These are phyloP conservation scores for Pseudevernia furfuracea DNA, from an alignment of 495 filamentous ascomycete genomes.

Conservation along the genomic window DNA sequence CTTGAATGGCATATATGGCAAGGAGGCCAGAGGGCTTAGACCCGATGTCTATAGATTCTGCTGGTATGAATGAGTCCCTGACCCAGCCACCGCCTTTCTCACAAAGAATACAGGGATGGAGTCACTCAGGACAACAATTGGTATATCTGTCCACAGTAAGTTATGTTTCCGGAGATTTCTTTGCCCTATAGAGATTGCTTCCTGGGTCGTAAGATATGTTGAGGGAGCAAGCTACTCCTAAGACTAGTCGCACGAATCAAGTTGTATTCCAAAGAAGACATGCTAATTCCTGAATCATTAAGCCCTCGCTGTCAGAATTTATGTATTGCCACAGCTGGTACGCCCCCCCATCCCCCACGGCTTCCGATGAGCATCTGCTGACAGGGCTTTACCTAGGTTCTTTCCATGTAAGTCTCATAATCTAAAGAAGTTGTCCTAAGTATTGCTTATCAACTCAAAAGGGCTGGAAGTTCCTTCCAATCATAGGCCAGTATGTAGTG, in stretches of 20 bases:
- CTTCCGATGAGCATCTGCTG: not conserved
- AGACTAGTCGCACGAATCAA: too few relatives aligned
- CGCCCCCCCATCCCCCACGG: too few relatives aligned
- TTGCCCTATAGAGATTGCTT: too few relatives aligned
- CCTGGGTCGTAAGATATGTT: too few relatives aligned
- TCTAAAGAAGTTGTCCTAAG: not conserved
- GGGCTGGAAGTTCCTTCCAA: slow-evolving; percentile 55
- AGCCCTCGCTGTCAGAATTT: slow-evolving; percentile 41
- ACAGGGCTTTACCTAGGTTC: not conserved
- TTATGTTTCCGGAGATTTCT: too few relatives aligned
- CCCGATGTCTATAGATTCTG: slow-evolving; percentile 9
- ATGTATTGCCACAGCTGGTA: slow-evolving; percentile 43
- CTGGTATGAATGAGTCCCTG: slow-evolving; percentile 6
- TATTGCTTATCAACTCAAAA: slow-evolving; percentile 32
- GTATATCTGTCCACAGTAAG: slow-evolving; percentile 51
- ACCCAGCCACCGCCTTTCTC: not conserved
- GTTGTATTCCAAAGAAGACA: too few relatives aligned
- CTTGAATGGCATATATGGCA: slow-evolving; percentile 17
- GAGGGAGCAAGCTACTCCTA: too few relatives aligned
- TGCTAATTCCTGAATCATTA: too few relatives aligned
- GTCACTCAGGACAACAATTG: slow-evolving; percentile 37
- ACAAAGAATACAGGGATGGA: slow-evolving; percentile 1
- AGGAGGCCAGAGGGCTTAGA: slow-evolving; percentile 3
- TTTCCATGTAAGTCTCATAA: slow-evolving; percentile 8
- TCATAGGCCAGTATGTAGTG: slow-evolving; percentile 51